Percentiles rank a stretch among this genome's conserved stretches.
Conservation (phyloP, 163 green algal species). For the Scenedesmus sp. region DNA sequence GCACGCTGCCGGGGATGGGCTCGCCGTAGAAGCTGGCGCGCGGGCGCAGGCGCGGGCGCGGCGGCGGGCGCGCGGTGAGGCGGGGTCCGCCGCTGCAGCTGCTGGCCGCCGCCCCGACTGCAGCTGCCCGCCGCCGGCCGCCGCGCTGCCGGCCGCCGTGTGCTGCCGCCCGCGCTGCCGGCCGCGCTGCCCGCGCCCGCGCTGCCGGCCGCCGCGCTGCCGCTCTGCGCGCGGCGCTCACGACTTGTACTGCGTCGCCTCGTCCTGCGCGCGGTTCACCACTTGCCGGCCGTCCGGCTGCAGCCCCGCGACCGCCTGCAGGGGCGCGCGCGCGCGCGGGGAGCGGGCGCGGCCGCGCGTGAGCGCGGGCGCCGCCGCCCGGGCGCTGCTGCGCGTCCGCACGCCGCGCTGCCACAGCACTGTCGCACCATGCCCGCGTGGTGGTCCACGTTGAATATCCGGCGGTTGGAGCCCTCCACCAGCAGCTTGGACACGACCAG, state of each 20-base stretch:
- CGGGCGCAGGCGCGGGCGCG: background rate
- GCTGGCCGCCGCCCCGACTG: background rate
- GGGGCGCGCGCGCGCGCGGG: background rate
- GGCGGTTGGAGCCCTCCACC: constrained; percentile 89
- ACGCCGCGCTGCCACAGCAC: background rate
- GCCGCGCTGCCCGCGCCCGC: too few relatives aligned
- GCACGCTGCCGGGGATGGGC: constrained; percentile 89
- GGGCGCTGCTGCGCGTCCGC: background rate
- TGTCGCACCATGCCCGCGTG: constrained; percentile 80
- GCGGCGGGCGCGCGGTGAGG: background rate
- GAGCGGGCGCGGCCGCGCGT: too few relatives aligned
- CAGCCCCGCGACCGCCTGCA: constrained; percentile 84
- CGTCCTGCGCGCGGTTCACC: constrained; percentile 82
- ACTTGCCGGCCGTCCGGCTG: constrained; percentile 92
- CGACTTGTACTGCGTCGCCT: constrained; percentile 91
- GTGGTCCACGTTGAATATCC: constrained; percentile 88
- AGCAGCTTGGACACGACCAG: constrained; percentile 97
- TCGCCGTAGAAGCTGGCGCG: constrained; percentile 91
- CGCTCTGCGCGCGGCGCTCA: too few relatives aligned
- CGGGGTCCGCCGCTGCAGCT: background rate
- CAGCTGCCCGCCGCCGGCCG: too few relatives aligned
- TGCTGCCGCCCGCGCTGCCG: too few relatives aligned
- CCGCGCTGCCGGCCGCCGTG: too few relatives aligned
- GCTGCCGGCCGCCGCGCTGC: too few relatives aligned
- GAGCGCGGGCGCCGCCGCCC: background rate